These are phyloP conservation scores for Sanghuangporus sanghuang DNA, from an alignment of 1,284 basidiomycete genomes.

Conservation along the genomic window DNA sequence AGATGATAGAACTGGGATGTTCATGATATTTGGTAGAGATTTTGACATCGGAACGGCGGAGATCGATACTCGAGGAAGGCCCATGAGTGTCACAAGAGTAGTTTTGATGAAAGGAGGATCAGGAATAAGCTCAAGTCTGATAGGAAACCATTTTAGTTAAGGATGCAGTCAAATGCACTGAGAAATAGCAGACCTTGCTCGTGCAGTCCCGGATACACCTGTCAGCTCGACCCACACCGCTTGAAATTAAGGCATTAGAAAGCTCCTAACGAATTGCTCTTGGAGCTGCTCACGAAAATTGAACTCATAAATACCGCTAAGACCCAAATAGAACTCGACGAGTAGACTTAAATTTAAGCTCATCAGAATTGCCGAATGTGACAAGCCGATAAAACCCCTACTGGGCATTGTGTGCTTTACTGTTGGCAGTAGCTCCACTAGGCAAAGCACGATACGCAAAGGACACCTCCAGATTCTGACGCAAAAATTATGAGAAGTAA, in stretches of 20 bases:
- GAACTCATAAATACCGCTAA: slow-evolving; percentile 43
- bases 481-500: not conserved
- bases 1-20: slow-evolving; percentile 69
- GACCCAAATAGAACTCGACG: slow-evolving; percentile 66
- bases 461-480: slow-evolving; percentile 67
- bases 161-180: not conserved
- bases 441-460: slow-evolving; percentile 70
- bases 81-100: slow-evolving; percentile 61
- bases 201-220: slow-evolving; percentile 64
- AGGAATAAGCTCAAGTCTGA: slow-evolving; percentile 73
- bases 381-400: slow-evolving; percentile 21
- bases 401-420: slow-evolving; percentile 57
- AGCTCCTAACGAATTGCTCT: slow-evolving; percentile 17
- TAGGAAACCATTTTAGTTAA: not conserved
- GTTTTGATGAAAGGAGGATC: slow-evolving; percentile 57
- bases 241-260: slow-evolving; percentile 27
- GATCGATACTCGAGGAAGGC: slow-evolving; percentile 71
- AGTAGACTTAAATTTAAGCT: slow-evolving; percentile 35
- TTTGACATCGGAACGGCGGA: slow-evolving; percentile 69
- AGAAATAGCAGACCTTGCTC: slow-evolving; percentile 27
- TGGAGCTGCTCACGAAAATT: slow-evolving; percentile 32
- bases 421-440: slow-evolving; percentile 33
- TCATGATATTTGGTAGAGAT: slow-evolving; percentile 73
- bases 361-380: not conserved
- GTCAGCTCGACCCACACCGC: slow-evolving; percentile 79